phyloP scores from a whole-genome alignment of 148 eudicot genomes.

The Talinum fruticosum region DNA sequence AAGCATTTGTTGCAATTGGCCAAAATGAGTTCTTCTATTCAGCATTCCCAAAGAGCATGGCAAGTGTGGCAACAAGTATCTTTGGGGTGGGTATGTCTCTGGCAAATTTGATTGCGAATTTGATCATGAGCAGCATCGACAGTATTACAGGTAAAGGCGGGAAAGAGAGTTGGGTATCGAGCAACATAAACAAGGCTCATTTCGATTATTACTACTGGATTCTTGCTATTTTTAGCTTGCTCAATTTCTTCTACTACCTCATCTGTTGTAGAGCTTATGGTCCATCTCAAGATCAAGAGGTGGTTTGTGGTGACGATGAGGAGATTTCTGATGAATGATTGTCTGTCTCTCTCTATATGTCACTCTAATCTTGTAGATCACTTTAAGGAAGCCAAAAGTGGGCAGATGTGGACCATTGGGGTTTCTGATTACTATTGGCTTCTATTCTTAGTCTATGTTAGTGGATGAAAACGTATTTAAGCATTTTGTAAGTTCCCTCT shows the following conservation, averaged over 20 bases:
- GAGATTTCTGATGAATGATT: background rate
- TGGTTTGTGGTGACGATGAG: background rate
- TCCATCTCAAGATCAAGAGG: background rate
- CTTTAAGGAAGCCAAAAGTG: too few species aligned
- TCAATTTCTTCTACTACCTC: conserved; percentile 15
- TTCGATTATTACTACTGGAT: conserved; percentile 24
- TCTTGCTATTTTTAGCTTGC: conserved; percentile 8
- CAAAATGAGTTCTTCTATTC: conserved; percentile 22
- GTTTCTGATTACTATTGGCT: too few species aligned
- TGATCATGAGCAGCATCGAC: conserved; percentile 5
- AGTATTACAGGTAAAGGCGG: conserved; percentile 9
- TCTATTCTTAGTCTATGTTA: too few species aligned
- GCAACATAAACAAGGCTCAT: conserved; percentile 20
- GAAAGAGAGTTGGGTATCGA: conserved; percentile 19
- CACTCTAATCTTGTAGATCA: background rate
- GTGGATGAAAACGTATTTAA: too few species aligned
- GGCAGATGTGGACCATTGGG: too few species aligned
- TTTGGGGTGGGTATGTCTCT: conserved; percentile 11
- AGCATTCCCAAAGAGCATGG: conserved; percentile 22
- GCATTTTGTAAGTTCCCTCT: too few species aligned
- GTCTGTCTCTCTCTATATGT: too few species aligned
- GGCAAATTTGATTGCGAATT: conserved; percentile 14
- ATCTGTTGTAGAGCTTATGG: conserved; percentile 15
- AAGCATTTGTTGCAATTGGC: conserved; percentile 10
- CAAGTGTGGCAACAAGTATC: conserved; percentile 17